These are phyloP conservation scores for Clarireedia homoeocarpa DNA, from an alignment of 2,329 filamentous ascomycete species.

Conservation along the genomic window DNA sequence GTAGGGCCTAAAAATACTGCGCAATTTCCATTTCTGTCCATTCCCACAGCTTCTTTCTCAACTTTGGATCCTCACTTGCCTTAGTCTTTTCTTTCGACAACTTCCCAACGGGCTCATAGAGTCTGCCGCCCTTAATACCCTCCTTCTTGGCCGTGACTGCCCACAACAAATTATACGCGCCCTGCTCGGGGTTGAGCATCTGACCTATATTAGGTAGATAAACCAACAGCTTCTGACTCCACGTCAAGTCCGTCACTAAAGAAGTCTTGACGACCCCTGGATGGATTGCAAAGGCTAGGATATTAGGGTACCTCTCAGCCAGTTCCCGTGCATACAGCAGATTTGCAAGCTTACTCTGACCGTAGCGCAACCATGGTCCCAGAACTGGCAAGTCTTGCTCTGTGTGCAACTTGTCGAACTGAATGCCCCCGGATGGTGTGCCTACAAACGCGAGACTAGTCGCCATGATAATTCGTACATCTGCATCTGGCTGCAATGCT, in stretches of 20 bases:
- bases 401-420: no score
- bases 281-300: background rate
- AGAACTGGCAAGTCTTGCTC: no score
- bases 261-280: background rate
- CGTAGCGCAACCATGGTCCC: no score
- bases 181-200: background rate
- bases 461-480: no score
- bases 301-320: background rate
- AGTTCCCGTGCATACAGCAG: conserved; percentile 8
- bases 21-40: background rate
- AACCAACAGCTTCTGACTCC: background rate
- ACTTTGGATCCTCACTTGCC: background rate
- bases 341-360: no score
- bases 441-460: no score
- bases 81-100: background rate
- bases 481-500: no score
- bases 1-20: background rate
- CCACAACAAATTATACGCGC: background rate
- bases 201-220: background rate
- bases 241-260: background rate
- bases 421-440: no score
- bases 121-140: background rate
- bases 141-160: background rate
- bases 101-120: background rate
- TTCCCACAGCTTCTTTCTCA: background rate